These are phyloP conservation scores for Trichoderma sp. DNA, from an alignment of 2,329 filamentous ascomycete species.

Conservation along the genomic window DNA sequence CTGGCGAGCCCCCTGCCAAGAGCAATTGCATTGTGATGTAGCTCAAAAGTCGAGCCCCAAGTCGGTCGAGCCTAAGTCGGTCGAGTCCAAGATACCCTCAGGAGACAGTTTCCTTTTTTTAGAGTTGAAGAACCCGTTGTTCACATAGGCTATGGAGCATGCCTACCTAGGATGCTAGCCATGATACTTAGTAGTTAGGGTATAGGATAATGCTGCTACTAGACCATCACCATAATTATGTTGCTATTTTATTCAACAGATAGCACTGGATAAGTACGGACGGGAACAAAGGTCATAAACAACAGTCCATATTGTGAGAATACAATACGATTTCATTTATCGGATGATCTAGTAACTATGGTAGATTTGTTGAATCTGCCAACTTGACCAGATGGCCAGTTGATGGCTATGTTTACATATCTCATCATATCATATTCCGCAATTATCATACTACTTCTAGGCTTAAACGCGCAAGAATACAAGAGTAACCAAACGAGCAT, in stretches of 20 bases:
- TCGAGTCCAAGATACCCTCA: not conserved
- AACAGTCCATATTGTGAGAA: not conserved
- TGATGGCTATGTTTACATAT: not conserved
- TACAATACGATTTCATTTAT: not conserved
- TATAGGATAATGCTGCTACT: conserved; percentile 7
- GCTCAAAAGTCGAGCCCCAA: not conserved
- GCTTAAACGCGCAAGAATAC: not conserved
- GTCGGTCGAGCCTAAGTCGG: not conserved
- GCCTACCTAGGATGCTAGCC: not conserved
- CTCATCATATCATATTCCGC: not conserved
- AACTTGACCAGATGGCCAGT: not conserved
- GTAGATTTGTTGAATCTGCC: not conserved
- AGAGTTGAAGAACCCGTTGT: conserved; percentile 3
- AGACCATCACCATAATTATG: not conserved
- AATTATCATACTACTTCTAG: not conserved
- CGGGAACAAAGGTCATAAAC: not conserved
- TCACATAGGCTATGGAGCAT: not conserved
- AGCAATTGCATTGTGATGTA: conserved; percentile 88
- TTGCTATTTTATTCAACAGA: not conserved
- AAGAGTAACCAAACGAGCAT: not conserved
- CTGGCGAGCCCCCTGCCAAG: conserved; percentile 74
- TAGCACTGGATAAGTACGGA: conserved; percentile 8
- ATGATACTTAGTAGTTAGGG: not conserved
- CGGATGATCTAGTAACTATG: not conserved
- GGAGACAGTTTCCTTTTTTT: not conserved